Evolutionary conservation across 2,329 filamentous ascomycete genomes (phyloP).

Genomic region (Cordyceps tenuipes): DNA sequence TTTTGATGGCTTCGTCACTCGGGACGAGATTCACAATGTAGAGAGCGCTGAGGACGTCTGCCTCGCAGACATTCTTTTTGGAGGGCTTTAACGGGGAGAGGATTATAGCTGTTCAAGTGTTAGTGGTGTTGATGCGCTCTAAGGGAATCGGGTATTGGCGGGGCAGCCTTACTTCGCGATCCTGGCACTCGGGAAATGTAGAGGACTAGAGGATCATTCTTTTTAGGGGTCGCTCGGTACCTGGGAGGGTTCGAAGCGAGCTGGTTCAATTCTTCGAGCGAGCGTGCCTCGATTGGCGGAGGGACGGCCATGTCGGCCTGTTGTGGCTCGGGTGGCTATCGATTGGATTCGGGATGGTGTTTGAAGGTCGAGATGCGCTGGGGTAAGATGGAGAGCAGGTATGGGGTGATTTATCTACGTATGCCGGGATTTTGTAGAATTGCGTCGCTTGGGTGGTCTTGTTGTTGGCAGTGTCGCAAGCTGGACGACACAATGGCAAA

Average conservation of each 20-base stretch:
- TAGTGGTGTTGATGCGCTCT: neutral
- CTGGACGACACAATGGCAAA: neutral
- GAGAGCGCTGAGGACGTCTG: conserved; percentile 78
- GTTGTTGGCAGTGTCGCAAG: neutral
- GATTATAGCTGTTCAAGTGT: conserved; percentile 61
- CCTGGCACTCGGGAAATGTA: conserved; percentile 94
- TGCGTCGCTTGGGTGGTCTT: no score
- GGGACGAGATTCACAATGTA: conserved; percentile 77
- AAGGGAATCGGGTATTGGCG: no score
- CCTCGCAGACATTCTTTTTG: conserved; percentile 76
- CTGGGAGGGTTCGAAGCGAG: conserved; percentile 81
- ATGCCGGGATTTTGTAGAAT: no score
- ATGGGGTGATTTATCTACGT: no score
- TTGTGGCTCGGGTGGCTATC: neutral
- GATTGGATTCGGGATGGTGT: neutral
- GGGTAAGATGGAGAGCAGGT: neutral
- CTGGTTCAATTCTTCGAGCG: conserved; percentile 68
- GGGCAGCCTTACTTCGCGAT: conserved; percentile 58
- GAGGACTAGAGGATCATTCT: conserved; percentile 64
- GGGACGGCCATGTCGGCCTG: conserved; percentile 2
- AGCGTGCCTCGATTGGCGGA: conserved; percentile 63
- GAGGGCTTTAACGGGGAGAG: conserved; percentile 85
- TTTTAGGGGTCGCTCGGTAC: conserved; percentile 70
- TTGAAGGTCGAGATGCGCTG: neutral
- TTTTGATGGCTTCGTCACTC: conserved; percentile 41